Conservation (phyloP, 2,329 filamentous ascomycete species). For the Fusarium transvaalense region DNA sequence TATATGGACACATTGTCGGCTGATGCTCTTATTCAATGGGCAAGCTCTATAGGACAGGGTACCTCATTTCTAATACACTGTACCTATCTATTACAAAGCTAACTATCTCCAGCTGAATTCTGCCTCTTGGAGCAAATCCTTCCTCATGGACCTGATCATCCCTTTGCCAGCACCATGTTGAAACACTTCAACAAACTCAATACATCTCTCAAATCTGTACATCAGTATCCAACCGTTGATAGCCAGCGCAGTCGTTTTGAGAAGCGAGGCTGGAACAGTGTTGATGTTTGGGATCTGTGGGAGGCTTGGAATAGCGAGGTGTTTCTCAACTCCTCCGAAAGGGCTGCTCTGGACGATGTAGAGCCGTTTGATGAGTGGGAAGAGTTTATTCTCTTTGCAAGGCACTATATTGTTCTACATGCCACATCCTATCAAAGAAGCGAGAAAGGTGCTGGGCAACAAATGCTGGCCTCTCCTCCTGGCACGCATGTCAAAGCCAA, state of each 20-base stretch:
- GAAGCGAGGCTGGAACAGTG: conserved; percentile 74
- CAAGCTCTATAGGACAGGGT: conserved; percentile 77
- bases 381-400: conserved; percentile 86
- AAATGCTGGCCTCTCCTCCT: neutral
- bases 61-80: conserved; percentile 43
- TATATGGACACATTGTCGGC: conserved; percentile 85
- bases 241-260: conserved; percentile 78
- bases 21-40: conserved; percentile 82
- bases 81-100: conserved; percentile 11
- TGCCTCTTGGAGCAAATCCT: conserved; percentile 89
- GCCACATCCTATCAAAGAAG: conserved; percentile 56
- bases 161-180: conserved; percentile 89
- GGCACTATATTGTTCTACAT: conserved; percentile 84
- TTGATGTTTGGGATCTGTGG: conserved; percentile 79
- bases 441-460: conserved; percentile 1
- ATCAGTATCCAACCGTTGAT: conserved; percentile 74
- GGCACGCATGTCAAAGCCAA: conserved; percentile 13
- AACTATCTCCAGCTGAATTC: conserved; percentile 69
- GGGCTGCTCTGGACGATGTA: conserved; percentile 72
- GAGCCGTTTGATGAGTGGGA: conserved; percentile 98
- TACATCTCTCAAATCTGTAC: conserved; percentile 80
- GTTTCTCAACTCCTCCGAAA: conserved; percentile 72
- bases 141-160: conserved; percentile 80
- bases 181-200: conserved; percentile 84
- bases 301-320: conserved; percentile 79